Evolutionary conservation across 169 alveolate genomes (phyloP).

Genomic region (Eimeria acervulina): DNA sequence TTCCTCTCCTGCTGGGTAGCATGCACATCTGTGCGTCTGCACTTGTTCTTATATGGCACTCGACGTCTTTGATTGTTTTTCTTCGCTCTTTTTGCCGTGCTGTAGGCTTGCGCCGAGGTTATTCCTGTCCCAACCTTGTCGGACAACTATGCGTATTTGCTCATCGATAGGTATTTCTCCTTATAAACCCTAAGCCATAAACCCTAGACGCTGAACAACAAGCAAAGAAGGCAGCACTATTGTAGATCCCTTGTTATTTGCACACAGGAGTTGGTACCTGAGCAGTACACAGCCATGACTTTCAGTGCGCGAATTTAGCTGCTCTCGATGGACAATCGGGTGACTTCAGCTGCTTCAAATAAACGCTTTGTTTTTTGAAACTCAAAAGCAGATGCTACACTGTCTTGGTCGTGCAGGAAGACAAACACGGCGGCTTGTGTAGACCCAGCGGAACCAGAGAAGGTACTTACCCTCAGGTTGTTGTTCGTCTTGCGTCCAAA

Average conservation of each 20-base stretch:
- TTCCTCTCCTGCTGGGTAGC: neutral
- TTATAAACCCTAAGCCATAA: neutral
- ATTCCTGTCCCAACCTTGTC: conserved; percentile 75
- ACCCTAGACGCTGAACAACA: neutral
- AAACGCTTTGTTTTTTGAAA: no score
- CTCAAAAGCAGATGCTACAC: no score
- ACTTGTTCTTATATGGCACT: neutral
- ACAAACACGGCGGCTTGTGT: conserved; percentile 90
- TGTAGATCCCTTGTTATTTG: no score
- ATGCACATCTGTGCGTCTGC: neutral
- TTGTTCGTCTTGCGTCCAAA: neutral
- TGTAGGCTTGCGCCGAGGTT: conserved; percentile 79
- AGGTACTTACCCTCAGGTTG: conserved; percentile 66
- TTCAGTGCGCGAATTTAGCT: no score
- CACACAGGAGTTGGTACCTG: no score
- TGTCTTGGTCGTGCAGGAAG: neutral
- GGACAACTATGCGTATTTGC: conserved; percentile 82
- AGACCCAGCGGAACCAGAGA: conserved; percentile 90
- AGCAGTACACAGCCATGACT: no score
- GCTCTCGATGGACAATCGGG: no score
- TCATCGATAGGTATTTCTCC: conserved; percentile 73
- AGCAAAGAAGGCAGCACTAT: no score
- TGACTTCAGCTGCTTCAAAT: no score
- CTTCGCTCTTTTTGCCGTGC: neutral
- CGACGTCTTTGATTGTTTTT: no score